Conservation (phyloP, 768 basidiomycete genomes). For the Sporobolomyces roseus region DNA sequence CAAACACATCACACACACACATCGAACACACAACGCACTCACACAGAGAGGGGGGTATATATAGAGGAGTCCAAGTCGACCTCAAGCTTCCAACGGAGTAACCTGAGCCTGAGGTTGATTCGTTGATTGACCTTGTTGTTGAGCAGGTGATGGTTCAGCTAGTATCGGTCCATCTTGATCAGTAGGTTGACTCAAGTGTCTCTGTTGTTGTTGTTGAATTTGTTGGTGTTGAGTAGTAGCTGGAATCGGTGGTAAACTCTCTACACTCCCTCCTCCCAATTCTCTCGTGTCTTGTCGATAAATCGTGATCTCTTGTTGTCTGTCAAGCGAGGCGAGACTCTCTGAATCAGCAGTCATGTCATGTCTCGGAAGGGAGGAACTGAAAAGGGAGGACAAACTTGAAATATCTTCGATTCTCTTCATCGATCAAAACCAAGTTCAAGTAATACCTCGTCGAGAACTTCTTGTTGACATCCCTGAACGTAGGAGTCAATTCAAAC, state of each 20-base stretch:
- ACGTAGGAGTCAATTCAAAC: constrained; percentile 96
- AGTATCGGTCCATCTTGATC: constrained; percentile 14
- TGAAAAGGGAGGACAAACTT: constrained; percentile 52
- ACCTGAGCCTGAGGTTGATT: too few species aligned
- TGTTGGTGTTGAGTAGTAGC: constrained; percentile 17
- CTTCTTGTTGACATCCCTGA: constrained; percentile 99
- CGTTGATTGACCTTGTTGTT: neutral
- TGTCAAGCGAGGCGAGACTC: neutral
- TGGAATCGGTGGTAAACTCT: constrained; percentile 2
- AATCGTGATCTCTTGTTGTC: constrained; percentile 42
- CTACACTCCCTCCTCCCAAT: neutral
- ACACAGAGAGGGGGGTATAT: too few species aligned
- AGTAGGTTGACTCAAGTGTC: constrained; percentile 5
- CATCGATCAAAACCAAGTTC: constrained; percentile 93
- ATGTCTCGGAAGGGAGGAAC: too few species aligned
- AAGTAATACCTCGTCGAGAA: constrained; percentile 96
- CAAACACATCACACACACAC: too few species aligned
- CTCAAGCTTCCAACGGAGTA: neutral
- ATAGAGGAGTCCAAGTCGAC: too few species aligned
- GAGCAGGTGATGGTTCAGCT: too few species aligned
- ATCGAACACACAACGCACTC: too few species aligned
- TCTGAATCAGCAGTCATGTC: too few species aligned
- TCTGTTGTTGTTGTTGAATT: constrained; percentile 13
- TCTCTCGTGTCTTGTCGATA: constrained; percentile 32
- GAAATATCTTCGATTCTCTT: constrained; percentile 96